phyloP scores from a whole-genome alignment of 768 basidiomycete species.

The Boletus rufocinnamomeus region DNA sequence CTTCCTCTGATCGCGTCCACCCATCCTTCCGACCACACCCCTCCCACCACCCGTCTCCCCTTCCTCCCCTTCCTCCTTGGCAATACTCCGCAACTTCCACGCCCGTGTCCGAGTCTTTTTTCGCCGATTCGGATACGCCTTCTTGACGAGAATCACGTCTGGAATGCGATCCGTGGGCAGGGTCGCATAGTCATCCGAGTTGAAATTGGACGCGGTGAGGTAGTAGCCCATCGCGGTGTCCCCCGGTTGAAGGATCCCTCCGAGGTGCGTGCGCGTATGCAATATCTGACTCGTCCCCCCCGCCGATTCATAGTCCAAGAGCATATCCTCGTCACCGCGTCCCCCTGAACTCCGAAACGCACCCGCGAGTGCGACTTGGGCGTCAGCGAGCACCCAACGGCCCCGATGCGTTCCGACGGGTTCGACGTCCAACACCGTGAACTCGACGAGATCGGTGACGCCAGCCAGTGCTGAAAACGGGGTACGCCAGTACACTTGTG shows the following conservation, averaged over 20 bases:
- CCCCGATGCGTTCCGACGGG: conserved; percentile 68
- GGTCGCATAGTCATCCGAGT: conserved; percentile 80
- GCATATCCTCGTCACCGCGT: conserved; percentile 46
- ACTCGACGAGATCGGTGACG: conserved; percentile 87
- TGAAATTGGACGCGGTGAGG: conserved; percentile 88
- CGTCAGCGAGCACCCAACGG: conserved; percentile 83
- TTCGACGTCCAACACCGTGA: conserved; percentile 93
- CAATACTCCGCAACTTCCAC: conserved; percentile 92
- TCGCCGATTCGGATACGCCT: conserved; percentile 89
- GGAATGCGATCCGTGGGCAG: conserved; percentile 72
- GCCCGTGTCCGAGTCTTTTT: conserved; percentile 85
- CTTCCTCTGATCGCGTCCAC: conserved; percentile 87
- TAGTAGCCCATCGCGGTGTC: conserved; percentile 92
- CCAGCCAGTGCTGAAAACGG: conserved; percentile 85
- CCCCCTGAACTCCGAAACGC: conserved; percentile 63
- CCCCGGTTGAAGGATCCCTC: conserved; percentile 90
- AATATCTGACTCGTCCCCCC: conserved; percentile 75
- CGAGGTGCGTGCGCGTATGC: conserved; percentile 96
- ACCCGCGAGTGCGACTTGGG: conserved; percentile 85
- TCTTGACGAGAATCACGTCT: conserved; percentile 91
- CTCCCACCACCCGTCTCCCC: conserved; percentile 75
- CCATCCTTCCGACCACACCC: conserved; percentile 88
- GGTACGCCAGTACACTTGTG: conserved; percentile 86
- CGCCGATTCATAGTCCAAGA: conserved; percentile 63
- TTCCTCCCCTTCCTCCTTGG: conserved; percentile 87